phyloP scores from a whole-genome alignment of 176 grass and related monocot species.

The Poa pratensis region DNA sequence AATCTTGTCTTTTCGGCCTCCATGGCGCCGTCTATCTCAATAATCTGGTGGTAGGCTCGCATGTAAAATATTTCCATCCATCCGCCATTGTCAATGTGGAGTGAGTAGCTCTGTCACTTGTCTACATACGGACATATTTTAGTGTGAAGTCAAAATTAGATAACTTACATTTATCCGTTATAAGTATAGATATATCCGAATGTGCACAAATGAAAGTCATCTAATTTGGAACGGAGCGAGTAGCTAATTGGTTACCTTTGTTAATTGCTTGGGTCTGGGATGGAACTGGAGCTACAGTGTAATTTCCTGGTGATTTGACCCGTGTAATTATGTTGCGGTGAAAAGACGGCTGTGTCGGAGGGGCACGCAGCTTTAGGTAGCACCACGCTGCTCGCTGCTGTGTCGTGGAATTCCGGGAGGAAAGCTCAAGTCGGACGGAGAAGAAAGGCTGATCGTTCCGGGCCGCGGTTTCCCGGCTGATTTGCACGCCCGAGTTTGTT shows the following conservation, averaged over 20 bases:
- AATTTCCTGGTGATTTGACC: not conserved
- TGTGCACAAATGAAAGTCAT: too few species aligned
- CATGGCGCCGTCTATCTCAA: not conserved
- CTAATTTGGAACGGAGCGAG: too few species aligned
- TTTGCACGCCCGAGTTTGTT: conserved; percentile 20
- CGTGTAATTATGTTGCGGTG: not conserved
- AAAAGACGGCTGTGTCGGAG: conserved; percentile 39
- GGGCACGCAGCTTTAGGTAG: not conserved
- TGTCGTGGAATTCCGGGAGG: not conserved
- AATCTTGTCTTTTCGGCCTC: conserved; percentile 45
- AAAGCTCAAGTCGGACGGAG: too few species aligned
- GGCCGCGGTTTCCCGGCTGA: not conserved
- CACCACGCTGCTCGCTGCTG: not conserved
- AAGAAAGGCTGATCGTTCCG: not conserved
- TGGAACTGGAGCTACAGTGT: not conserved
- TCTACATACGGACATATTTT: too few species aligned
- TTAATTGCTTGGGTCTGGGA: not conserved
- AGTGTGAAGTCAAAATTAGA: too few species aligned
- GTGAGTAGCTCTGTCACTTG: too few species aligned
- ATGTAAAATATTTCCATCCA: conserved; percentile 39
- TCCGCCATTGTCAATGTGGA: conserved; percentile 6
- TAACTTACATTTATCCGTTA: too few species aligned
- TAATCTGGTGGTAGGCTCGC: not conserved
- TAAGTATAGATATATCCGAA: too few species aligned
- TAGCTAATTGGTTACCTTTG: too few species aligned